Evolutionary conservation across 148 eudicot species (phyloP).

Genomic region (Fagopyrum esculentum): DNA sequence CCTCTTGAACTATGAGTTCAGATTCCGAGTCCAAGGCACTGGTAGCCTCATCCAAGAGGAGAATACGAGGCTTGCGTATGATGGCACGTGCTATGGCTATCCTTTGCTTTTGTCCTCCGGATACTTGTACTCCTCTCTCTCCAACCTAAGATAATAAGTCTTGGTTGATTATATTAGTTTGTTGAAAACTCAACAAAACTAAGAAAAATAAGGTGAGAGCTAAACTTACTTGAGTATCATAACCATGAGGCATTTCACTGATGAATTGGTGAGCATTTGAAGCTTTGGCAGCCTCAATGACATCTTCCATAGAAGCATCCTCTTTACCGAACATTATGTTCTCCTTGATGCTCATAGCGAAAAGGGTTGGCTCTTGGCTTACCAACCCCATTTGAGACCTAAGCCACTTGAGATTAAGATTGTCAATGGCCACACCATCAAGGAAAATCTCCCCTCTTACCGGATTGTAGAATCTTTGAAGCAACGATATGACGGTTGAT

Average conservation of each 20-base stretch:
- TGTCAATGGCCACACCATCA: constrained; percentile 28
- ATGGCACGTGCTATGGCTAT: constrained; percentile 54
- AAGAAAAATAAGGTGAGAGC: too few relatives aligned
- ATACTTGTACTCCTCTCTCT: constrained; percentile 47
- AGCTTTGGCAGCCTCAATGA: constrained; percentile 28
- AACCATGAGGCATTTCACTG: constrained; percentile 25
- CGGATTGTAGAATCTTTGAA: constrained; percentile 32
- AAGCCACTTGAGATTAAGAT: constrained; percentile 33
- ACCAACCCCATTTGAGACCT: constrained; percentile 15
- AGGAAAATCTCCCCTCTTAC: constrained; percentile 25
- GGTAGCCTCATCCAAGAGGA: constrained; percentile 38
- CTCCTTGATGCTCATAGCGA: constrained; percentile 27
- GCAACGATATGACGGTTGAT: constrained; percentile 4
- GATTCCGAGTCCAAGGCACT: constrained; percentile 50
- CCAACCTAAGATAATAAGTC: constrained; percentile 24
- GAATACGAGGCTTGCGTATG: constrained; percentile 39
- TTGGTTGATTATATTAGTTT: too few relatives aligned
- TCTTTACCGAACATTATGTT: constrained; percentile 36
- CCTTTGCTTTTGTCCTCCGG: constrained; percentile 54
- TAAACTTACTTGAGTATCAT: constrained; percentile 28
- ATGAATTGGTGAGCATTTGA: constrained; percentile 39
- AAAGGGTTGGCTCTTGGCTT: constrained; percentile 29
- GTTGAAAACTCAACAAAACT: too few relatives aligned
- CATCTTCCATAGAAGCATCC: constrained; percentile 25
- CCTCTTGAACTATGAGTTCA: constrained; percentile 40